Base-by-base conservation (phyloP, 805 yeast species). In the Candida yuanshanica region DNA sequence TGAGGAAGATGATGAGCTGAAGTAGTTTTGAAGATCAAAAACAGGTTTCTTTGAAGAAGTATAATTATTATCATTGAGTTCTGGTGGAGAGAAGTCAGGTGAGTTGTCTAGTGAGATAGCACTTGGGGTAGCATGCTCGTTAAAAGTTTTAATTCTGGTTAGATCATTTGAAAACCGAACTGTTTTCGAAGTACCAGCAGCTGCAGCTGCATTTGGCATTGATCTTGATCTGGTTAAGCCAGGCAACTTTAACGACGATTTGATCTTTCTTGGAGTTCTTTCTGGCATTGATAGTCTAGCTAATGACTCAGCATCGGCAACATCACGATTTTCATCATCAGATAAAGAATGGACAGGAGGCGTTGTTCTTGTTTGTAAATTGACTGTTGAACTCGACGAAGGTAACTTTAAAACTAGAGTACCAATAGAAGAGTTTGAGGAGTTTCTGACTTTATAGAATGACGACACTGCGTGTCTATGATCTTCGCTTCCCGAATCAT, bases 131-230 rank as follows among this genome's bases (percentile, higher is more conserved):
- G 75, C 81, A 21, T 62, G 58, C 33, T 79, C 79, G 50, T 78
- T 77, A 55, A 83, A 82, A 52, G 75, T 74, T 58, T 81, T 81
- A 42, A 83, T 72, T 32, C 77, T 77, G 39, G 77, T 80, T 43
- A 81, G 63, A 37, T 75, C 65, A 6, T 74, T 58, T 1, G 87
- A 84, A 58, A 82, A 82, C 40, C 86, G 64, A 33, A 82, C 89
- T 7, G 77, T 73, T 56, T 79, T 81, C 16, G 31, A n/a, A 27
- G 31, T 14, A 10, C 11, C 18, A 5, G 43, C 37, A 14, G 64
- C 36, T 12, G 22, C 37, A 29, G 36, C 33, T 11, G 45, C 47
- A 16, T 51, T 45, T 42, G 82, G 85, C 55, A 81, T 72, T 0
- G 82, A 69, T 49, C 55, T 66, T 42, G 62, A 69, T 52, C 66